Evolutionary conservation across 2,329 filamentous ascomycete species (phyloP).

Genomic region (Fusarium sacchari): DNA sequence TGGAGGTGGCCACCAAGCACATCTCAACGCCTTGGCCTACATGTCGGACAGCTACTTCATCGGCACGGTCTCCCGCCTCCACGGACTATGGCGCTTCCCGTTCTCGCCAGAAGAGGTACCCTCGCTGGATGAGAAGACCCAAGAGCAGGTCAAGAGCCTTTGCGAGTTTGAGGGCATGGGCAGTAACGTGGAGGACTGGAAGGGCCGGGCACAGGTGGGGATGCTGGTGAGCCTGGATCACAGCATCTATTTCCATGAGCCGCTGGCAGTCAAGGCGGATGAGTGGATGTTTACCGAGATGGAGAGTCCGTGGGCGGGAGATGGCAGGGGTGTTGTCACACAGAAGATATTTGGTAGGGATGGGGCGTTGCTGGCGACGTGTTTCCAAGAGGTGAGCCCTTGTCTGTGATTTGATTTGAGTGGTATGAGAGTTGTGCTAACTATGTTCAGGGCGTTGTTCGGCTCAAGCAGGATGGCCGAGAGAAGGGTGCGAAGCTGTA

Average conservation of each 20-base stretch:
- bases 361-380: conserved; percentile 79
- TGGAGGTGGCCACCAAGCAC: conserved; percentile 79
- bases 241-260: conserved; percentile 74
- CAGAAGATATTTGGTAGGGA: conserved; percentile 78
- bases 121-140: conserved; percentile 55
- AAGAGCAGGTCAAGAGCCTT: conserved; percentile 50
- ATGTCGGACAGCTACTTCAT: conserved; percentile 95
- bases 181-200: conserved; percentile 57
- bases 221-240: conserved; percentile 90
- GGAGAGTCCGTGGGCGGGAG: conserved; percentile 82
- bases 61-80: conserved; percentile 83
- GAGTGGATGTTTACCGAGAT: conserved; percentile 86
- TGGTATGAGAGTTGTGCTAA: conserved; percentile 32
- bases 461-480: conserved; percentile 56
- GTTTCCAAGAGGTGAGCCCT: conserved; percentile 76
- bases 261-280: conserved; percentile 65
- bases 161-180: conserved; percentile 56
- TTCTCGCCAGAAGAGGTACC: conserved; percentile 64
- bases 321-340: conserved; percentile 79
- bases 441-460: conserved; percentile 58
- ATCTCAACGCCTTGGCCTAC: conserved; percentile 90
- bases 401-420: conserved; percentile 26
- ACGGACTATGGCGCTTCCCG: conserved; percentile 80
- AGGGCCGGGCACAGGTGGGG: conserved; percentile 69
- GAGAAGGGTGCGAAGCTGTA: conserved; percentile 50